These are phyloP conservation scores for Anthracocystis panici-leucophaei DNA, from an alignment of 1,284 basidiomycete species.

Conservation along the genomic window DNA sequence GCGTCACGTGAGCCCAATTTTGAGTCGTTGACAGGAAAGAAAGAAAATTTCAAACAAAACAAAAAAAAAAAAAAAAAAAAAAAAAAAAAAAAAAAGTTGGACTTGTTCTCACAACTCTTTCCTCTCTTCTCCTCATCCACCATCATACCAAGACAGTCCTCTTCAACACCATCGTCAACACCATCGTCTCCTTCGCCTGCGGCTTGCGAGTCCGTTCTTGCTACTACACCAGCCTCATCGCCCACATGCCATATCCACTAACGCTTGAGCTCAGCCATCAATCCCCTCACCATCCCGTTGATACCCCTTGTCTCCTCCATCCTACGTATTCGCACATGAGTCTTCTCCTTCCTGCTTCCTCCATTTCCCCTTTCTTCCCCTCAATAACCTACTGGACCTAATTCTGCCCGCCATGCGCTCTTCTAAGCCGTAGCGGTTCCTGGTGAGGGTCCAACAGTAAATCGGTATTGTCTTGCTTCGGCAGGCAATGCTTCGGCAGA, in stretches of 20 bases:
- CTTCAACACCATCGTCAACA: constrained; percentile 1
- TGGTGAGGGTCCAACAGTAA: constrained; percentile 56
- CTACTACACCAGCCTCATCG: background rate
- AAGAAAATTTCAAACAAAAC: constrained; percentile 5
- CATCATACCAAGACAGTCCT: constrained; percentile 1
- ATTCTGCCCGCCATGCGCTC: constrained; percentile 55
- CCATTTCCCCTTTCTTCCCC: background rate
- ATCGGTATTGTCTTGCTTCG: constrained; percentile 8
- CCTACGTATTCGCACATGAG: background rate
- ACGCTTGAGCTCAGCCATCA: background rate
- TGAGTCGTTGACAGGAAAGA: background rate
- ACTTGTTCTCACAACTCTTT: background rate
- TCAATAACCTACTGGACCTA: constrained; percentile 28
- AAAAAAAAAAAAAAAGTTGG: constrained; percentile 2
- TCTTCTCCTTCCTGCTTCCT: background rate
- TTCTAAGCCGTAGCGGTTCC: constrained; percentile 56
- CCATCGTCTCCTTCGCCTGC: background rate
- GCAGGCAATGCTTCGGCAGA: constrained; percentile 20
- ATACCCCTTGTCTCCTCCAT: background rate
- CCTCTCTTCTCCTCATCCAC: constrained; percentile 3
- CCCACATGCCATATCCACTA: background rate
- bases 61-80: constrained; percentile 22
- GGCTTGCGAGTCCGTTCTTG: background rate
- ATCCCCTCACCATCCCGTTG: background rate
- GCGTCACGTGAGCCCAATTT: constrained; percentile 38